These are phyloP conservation scores for Penicillium roqueforti DNA, from an alignment of 495 filamentous ascomycete species.

Conservation along the genomic window DNA sequence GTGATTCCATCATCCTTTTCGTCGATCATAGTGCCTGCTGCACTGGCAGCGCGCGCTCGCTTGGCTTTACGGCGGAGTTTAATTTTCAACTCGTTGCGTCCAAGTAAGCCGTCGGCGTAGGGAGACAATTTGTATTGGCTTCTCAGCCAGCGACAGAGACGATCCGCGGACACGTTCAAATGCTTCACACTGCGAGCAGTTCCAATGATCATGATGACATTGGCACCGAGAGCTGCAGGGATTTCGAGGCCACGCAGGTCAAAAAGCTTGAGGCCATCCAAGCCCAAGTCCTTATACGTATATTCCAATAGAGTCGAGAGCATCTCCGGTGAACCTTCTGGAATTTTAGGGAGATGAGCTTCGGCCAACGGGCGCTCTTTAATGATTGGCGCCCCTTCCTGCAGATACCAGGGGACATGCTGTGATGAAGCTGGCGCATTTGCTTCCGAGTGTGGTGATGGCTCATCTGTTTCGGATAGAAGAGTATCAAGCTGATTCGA, in stretches of 20 bases:
- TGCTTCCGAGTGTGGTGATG: background rate
- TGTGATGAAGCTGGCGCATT: conserved; percentile 9
- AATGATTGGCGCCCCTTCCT: conserved; percentile 52
- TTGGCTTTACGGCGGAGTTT: conserved; percentile 77
- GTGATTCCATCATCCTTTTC: conserved; percentile 74
- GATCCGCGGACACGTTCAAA: conserved; percentile 86
- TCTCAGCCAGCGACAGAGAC: conserved; percentile 81
- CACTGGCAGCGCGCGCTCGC: conserved; percentile 68
- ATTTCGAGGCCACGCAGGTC: conserved; percentile 83
- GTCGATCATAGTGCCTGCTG: conserved; percentile 44
- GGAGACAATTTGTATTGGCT: conserved; percentile 64
- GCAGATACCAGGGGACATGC: conserved; percentile 79
- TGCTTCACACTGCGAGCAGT: conserved; percentile 91
- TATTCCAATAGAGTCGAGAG: conserved; percentile 71
- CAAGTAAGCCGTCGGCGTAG: conserved; percentile 81
- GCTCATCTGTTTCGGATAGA: conserved; percentile 13
- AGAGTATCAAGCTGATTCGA: conserved; percentile 14
- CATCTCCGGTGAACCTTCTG: conserved; percentile 66
- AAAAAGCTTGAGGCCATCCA: conserved; percentile 70
- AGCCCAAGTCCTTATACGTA: conserved; percentile 72
- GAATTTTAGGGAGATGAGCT: conserved; percentile 71
- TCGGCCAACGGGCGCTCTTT: conserved; percentile 52
- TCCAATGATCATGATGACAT: conserved; percentile 89
- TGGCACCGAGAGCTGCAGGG: conserved; percentile 78
- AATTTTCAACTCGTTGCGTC: conserved; percentile 84